Conservation (phyloP, 345 rosid genomes). For the Reutealis trisperma region DNA sequence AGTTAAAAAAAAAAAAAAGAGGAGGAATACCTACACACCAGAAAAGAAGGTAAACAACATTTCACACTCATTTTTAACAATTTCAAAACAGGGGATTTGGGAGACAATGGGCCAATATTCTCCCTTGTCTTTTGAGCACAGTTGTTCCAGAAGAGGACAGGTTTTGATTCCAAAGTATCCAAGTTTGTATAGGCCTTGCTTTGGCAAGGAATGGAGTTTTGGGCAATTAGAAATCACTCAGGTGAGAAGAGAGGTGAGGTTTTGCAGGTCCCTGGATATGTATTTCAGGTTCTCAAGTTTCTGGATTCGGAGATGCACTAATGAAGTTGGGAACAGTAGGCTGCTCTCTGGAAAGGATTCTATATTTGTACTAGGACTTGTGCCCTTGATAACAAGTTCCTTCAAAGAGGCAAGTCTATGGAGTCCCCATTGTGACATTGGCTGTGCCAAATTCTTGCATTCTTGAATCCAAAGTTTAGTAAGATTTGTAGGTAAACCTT, state of each 20-base stretch:
- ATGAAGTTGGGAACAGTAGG: slow-evolving; percentile 17
- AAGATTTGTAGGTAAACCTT: slow-evolving; percentile 29
- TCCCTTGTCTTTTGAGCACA: slow-evolving; percentile 15
- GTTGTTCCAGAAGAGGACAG: no score
- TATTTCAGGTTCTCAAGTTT: slow-evolving; percentile 9
- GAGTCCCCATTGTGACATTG: slow-evolving; percentile 21
- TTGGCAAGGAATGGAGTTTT: slow-evolving; percentile 22
- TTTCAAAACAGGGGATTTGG: slow-evolving; percentile 9
- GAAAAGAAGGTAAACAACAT: no score
- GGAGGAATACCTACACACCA: no score
- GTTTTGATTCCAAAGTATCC: no score
- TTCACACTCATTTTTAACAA: no score
- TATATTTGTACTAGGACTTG: slow-evolving; percentile 1
- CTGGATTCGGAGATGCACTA: slow-evolving; percentile 8
- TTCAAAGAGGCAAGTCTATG: not conserved
- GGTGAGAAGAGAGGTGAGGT: slow-evolving; percentile 18
- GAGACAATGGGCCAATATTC: slow-evolving; percentile 17
- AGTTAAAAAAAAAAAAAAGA: no score
- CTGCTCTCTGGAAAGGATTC: slow-evolving; percentile 27
- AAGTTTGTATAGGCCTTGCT: not conserved
- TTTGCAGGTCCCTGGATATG: slow-evolving; percentile 11
- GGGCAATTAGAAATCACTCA: slow-evolving; percentile 20
- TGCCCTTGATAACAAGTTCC: not conserved
- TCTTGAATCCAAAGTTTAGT: not conserved
- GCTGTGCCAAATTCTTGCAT: slow-evolving; percentile 16